phyloP scores from a whole-genome alignment of 192 early-diverging fungal genomes.

The Diversispora epigaea region DNA sequence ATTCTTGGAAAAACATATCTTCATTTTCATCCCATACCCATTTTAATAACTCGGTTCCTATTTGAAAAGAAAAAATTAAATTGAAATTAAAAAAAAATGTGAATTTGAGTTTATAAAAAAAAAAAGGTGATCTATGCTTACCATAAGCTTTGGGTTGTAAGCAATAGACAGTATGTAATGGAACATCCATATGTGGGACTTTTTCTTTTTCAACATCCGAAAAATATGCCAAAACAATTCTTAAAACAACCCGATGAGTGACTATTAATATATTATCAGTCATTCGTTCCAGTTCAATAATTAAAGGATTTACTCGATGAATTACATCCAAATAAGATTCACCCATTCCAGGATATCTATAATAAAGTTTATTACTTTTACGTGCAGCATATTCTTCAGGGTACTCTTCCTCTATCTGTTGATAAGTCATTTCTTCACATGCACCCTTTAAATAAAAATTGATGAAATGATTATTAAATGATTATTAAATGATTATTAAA shows the following conservation, averaged over 20 bases:
- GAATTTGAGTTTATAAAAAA: not conserved
- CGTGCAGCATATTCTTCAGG: slow-evolving; percentile 85
- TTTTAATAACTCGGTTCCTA: slow-evolving; percentile 9
- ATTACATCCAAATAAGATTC: slow-evolving; percentile 95
- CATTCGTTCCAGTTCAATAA: slow-evolving; percentile 95
- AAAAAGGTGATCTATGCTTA: slow-evolving; percentile 30
- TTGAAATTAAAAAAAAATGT: not conserved
- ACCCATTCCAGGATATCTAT: slow-evolving; percentile 94
- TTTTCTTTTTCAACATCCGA: slow-evolving; percentile 77
- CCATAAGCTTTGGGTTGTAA: slow-evolving; percentile 86
- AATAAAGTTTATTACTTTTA: slow-evolving; percentile 83
- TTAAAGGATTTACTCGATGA: slow-evolving; percentile 86
- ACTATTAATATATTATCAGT: slow-evolving; percentile 82
- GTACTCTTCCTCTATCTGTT: slow-evolving; percentile 73
- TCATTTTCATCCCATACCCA: slow-evolving; percentile 37
- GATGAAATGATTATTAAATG: not conserved
- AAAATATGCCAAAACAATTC: slow-evolving; percentile 90
- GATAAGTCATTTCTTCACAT: slow-evolving; percentile 75
- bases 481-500: too few relatives aligned
- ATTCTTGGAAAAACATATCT: slow-evolving; percentile 39
- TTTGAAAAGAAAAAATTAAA: not conserved
- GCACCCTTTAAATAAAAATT: slow-evolving; percentile 31
- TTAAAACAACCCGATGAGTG: slow-evolving; percentile 88
- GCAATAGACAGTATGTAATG: slow-evolving; percentile 78
- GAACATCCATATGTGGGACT: slow-evolving; percentile 79